Percentiles rank a stretch among this genome's conserved stretches.
phyloP scores from a whole-genome alignment of 352 stramenopile genomes.

The Elongisporangium prolatum region DNA sequence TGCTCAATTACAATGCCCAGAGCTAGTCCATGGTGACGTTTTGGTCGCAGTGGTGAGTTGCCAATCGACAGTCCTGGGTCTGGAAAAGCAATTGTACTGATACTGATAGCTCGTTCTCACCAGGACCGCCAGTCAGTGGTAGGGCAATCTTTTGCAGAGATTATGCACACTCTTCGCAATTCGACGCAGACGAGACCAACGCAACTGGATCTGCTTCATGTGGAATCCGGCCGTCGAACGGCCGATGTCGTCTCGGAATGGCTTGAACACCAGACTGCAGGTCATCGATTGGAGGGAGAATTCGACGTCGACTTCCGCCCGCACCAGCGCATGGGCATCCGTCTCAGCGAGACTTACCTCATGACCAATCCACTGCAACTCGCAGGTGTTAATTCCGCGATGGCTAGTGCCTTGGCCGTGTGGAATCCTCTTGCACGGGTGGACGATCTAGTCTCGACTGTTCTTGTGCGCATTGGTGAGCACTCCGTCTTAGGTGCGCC shows the following conservation, averaged over 20 bases:
- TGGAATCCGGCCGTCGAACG: conserved; percentile 18
- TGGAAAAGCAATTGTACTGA: background rate
- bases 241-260: conserved; percentile 16
- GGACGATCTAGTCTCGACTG: conserved; percentile 8
- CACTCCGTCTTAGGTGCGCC: conserved; percentile 28
- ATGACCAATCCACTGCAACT: conserved; percentile 30
- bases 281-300: conserved; percentile 17
- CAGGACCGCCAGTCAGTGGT: conserved; percentile 8
- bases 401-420: conserved; percentile 3
- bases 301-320: conserved; percentile 30
- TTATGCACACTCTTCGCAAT: conserved; percentile 21
- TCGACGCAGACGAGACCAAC: conserved; percentile 14
- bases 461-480: conserved; percentile 21
- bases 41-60: conserved; percentile 24
- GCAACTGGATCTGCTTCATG: conserved; percentile 22
- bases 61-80: background rate
- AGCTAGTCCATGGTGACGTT: conserved; percentile 22
- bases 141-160: conserved; percentile 15
- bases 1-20: conserved; percentile 19
- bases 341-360: conserved; percentile 27
- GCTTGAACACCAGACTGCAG: conserved; percentile 7
- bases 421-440: background rate
- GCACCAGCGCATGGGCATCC: conserved; percentile 27
- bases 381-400: conserved; percentile 14
- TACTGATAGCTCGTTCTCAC: background rate